Percentiles rank a stretch among this genome's conserved stretches.
Conservation (phyloP, 768 basidiomycete species). For the Rubroboletus satanas region DNA sequence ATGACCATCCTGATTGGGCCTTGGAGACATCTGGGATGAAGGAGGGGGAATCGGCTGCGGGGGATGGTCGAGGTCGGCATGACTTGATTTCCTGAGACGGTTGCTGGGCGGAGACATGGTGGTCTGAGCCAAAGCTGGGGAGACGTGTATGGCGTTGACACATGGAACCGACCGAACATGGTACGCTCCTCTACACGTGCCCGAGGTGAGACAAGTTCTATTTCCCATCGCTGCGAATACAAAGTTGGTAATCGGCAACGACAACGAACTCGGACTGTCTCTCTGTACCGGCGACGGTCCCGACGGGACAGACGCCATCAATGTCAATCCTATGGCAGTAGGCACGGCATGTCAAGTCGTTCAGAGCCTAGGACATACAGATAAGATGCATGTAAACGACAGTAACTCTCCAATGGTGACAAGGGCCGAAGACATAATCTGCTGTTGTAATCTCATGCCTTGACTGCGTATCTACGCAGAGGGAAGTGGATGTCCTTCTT, state of each 20-base stretch:
- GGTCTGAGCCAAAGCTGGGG: slow-evolving; percentile 20
- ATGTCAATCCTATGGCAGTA: slow-evolving; percentile 13
- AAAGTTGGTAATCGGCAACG: background rate
- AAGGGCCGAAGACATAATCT: slow-evolving; percentile 17
- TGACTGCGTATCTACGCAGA: slow-evolving; percentile 89
- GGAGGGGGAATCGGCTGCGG: slow-evolving; percentile 33
- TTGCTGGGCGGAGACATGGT: slow-evolving; percentile 41
- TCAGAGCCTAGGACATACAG: slow-evolving; percentile 39
- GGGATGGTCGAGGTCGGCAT: slow-evolving; percentile 35
- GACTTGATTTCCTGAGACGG: slow-evolving; percentile 38
- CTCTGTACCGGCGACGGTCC: background rate
- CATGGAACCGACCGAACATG: slow-evolving; percentile 21
- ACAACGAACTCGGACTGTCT: background rate
- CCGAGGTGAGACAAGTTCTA: background rate
- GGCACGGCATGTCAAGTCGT: slow-evolving; percentile 33
- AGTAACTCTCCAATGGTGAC: slow-evolving; percentile 13
- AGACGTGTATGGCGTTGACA: slow-evolving; percentile 9
- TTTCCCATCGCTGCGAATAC: slow-evolving; percentile 3
- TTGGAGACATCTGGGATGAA: slow-evolving; percentile 49
- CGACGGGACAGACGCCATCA: background rate
- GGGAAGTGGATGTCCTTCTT: slow-evolving; percentile 98
- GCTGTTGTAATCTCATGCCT: slow-evolving; percentile 56
- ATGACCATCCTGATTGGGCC: slow-evolving; percentile 33
- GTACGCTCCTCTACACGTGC: slow-evolving; percentile 27
- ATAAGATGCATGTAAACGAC: slow-evolving; percentile 31